Conservation (phyloP, 805 yeast species). For the Candida awuae region DNA sequence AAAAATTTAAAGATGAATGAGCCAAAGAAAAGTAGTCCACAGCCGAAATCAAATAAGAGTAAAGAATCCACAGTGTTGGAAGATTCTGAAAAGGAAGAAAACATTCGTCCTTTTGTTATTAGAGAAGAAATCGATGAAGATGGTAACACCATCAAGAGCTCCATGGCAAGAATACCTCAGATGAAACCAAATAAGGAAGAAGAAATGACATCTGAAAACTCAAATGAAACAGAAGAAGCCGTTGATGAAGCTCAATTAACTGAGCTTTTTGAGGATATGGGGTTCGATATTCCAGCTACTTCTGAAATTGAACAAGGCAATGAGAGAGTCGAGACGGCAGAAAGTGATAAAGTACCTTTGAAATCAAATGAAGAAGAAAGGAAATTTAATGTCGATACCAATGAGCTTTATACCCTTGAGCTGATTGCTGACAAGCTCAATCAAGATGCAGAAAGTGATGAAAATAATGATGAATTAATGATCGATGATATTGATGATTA, state of each 20-base stretch:
- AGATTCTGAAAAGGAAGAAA: background rate
- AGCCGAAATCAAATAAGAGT: background rate
- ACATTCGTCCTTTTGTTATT: conserved; percentile 50
- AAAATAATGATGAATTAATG: conserved; percentile 5
- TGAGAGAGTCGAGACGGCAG: conserved; percentile 1
- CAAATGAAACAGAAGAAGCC: conserved; percentile 5
- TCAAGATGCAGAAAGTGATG: conserved; percentile 14
- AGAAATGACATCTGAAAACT: conserved; percentile 6
- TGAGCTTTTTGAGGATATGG: conserved; percentile 31
- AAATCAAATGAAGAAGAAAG: background rate
- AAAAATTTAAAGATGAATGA: too few species aligned
- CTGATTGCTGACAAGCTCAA: conserved; percentile 42
- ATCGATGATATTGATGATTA: conserved; percentile 15
- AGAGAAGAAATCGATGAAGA: conserved; percentile 74
- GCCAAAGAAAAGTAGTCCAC: background rate
- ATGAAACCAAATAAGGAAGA: conserved; percentile 10
- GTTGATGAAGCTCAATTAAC: conserved; percentile 27
- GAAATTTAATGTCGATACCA: conserved; percentile 29
- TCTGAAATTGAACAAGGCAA: conserved; percentile 1
- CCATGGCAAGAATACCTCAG: conserved; percentile 29
- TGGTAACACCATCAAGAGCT: conserved; percentile 50
- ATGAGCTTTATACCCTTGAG: conserved; percentile 46
- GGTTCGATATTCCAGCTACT: too few species aligned
- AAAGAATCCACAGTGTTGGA: background rate
- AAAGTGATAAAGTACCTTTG: background rate